These are phyloP conservation scores for Fusarium drepaniforme DNA, from an alignment of 2,329 filamentous ascomycete genomes.

Conservation along the genomic window DNA sequence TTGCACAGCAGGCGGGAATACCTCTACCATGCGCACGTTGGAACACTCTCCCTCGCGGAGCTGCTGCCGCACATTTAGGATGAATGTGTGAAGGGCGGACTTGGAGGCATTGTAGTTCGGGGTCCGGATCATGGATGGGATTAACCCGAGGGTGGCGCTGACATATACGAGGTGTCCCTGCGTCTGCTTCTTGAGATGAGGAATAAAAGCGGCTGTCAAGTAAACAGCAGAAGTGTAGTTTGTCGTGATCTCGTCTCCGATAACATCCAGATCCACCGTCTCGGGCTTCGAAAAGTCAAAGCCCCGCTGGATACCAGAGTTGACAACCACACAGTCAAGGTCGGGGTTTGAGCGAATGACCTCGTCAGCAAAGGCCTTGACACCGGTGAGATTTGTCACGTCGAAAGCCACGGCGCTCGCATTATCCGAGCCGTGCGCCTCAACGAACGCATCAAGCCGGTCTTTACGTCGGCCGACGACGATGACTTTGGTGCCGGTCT, in stretches of 20 bases:
- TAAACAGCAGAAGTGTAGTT: constrained; percentile 46
- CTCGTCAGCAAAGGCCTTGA: constrained; percentile 33
- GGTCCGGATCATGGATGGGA: constrained; percentile 38
- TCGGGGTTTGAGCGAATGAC: constrained; percentile 32
- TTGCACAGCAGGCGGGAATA: constrained; percentile 47
- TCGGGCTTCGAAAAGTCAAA: constrained; percentile 47
- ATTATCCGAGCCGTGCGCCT: constrained; percentile 53
- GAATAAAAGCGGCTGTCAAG: constrained; percentile 44
- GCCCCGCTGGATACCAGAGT: constrained; percentile 65
- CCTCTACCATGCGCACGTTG: constrained; percentile 40
- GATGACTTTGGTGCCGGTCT: constrained; percentile 58
- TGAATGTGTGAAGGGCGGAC: constrained; percentile 43
- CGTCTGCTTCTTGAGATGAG: constrained; percentile 37
- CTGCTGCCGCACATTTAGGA: constrained; percentile 38
- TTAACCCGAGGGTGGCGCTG: constrained; percentile 38
- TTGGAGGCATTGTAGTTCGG: constrained; percentile 48
- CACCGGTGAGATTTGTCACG: constrained; percentile 56
- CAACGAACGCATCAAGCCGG: constrained; percentile 61
- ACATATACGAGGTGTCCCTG: constrained; percentile 39
- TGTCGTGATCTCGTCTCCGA: constrained; percentile 42
- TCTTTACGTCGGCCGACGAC: constrained; percentile 62
- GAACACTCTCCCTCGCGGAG: constrained; percentile 21
- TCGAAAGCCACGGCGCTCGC: constrained; percentile 57
- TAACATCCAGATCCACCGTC: constrained; percentile 44
- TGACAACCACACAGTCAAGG: constrained; percentile 65